phyloP scores from a whole-genome alignment of 805 yeast genomes.

The Metschnikowia koreensis region DNA sequence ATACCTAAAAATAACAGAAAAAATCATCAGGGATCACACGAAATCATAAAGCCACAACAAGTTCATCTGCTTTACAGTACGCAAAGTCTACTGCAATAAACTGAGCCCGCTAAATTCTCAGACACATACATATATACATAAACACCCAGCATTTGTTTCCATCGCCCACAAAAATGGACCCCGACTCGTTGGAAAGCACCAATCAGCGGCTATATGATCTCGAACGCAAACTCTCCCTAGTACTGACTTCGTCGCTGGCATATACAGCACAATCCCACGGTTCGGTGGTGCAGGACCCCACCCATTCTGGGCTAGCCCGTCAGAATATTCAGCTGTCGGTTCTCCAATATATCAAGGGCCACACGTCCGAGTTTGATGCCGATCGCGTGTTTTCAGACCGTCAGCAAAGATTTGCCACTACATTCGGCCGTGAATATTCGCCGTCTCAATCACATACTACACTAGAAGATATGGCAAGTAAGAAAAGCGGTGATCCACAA shows the following conservation, averaged over 20 bases:
- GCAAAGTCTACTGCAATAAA: too few relatives aligned
- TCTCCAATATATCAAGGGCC: slow-evolving; percentile 32
- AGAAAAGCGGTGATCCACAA: not conserved
- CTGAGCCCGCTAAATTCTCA: not conserved
- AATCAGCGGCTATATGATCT: slow-evolving; percentile 29
- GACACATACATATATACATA: not conserved
- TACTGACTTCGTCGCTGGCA: slow-evolving; percentile 29
- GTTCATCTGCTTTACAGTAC: too few relatives aligned
- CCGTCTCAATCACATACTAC: slow-evolving; percentile 8
- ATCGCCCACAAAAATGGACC: slow-evolving; percentile 2
- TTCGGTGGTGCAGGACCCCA: slow-evolving; percentile 21
- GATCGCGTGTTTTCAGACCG: slow-evolving; percentile 39
- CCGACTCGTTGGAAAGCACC: slow-evolving; percentile 25
- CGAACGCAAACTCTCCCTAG: slow-evolving; percentile 35
- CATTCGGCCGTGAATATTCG: slow-evolving; percentile 27
- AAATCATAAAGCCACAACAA: not conserved
- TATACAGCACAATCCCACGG: slow-evolving; percentile 24
- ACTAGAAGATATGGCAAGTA: not conserved
- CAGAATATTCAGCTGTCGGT: slow-evolving; percentile 33
- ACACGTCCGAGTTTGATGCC: slow-evolving; percentile 27
- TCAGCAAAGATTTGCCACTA: slow-evolving; percentile 31
- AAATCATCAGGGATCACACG: not conserved
- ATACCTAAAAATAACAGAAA: too few relatives aligned
- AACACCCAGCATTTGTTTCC: not conserved
- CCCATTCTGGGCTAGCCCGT: slow-evolving; percentile 24